Evolutionary conservation across 192 early-diverging fungal species (phyloP), one percentile per base, ranked within the genome.

Genomic region (Podila epigama): DNA sequence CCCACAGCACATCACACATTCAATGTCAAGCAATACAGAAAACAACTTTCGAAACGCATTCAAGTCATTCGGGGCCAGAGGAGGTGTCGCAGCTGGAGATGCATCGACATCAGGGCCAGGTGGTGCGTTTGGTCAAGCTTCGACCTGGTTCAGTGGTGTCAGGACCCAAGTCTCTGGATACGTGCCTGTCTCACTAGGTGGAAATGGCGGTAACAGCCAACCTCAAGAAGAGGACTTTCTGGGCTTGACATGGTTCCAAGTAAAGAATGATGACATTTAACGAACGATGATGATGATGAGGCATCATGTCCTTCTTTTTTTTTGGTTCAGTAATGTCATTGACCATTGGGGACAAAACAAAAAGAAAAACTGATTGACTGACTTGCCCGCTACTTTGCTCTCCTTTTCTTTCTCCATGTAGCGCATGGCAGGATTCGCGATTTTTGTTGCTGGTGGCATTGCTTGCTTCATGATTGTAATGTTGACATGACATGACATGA

Each of bases 341-440:
- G 6, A 39, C 15, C 11, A 10, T 18, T 8, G 16, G 40, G 9
- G 13, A 27, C 27, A 25, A 35, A 36, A 35, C 5, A 2, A 11
- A 28, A 39, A 34, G 36, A 39, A n/a, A 20, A 33, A 39, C 51
- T 5, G 16, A 18, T 37, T 3, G 11, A 58, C 34, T 18, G 5
- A 18, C 27, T 10, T 39, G 40, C 41, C 31, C 58, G 37, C 10
- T 40, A 10, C n/a, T 25, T 35, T 61, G 20, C 20, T 8, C 29
- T 18, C 29, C 9, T 34, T 16, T 66, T 29, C 36, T 34, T 53
- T 33, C 9, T 36, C 36, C 20, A 54, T 57, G 28, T 81, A 87
- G 81, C 67, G 83, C 34, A 63, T 83, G 54, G 70, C 79, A 37
- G 87, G 83, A 36, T 89, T 84, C 77, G 87, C 81, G 12, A 69